Evolutionary conservation across 345 rosid species (phyloP).

Genomic region (Erucastrum elatum): DNA sequence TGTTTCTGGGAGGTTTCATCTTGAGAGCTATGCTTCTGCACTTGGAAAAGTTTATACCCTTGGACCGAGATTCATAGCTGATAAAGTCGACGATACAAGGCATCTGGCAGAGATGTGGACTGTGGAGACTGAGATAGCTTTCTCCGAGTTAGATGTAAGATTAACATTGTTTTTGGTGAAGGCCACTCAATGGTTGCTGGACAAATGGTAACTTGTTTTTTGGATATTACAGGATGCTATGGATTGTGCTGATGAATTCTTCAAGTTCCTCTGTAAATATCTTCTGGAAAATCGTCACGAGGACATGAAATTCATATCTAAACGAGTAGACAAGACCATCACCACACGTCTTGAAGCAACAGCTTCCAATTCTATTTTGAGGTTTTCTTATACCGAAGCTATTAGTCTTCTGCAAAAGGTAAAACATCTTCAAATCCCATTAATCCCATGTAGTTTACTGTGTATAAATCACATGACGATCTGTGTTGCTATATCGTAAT

Average conservation of each 20-base stretch:
- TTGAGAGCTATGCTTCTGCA: slow-evolving; percentile 87
- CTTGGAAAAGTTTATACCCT: slow-evolving; percentile 89
- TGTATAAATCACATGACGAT: too few relatives aligned
- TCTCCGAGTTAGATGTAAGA: slow-evolving; percentile 73
- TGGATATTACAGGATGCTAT: slow-evolving; percentile 65
- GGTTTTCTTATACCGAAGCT: slow-evolving; percentile 64
- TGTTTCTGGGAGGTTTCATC: slow-evolving; percentile 75
- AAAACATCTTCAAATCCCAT: slow-evolving; percentile 4
- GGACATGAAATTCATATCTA: slow-evolving; percentile 64
- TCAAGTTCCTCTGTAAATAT: slow-evolving; percentile 80
- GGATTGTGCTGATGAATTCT: slow-evolving; percentile 68
- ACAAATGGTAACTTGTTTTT: slow-evolving; percentile 7
- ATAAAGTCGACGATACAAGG: slow-evolving; percentile 50
- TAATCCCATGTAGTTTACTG: too few relatives aligned
- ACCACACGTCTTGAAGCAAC: slow-evolving; percentile 55
- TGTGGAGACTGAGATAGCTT: slow-evolving; percentile 79
- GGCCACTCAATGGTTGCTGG: background rate
- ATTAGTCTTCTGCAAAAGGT: slow-evolving; percentile 63
- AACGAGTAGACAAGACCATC: slow-evolving; percentile 57
- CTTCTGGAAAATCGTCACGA: slow-evolving; percentile 56
- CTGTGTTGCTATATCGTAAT: slow-evolving; percentile 2
- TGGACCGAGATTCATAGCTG: slow-evolving; percentile 79
- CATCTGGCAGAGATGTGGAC: slow-evolving; percentile 79
- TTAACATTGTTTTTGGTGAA: background rate
- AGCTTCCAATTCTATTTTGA: slow-evolving; percentile 46